A percentile compares a stretch with the other conserved stretches of the same genome.
Evolutionary conservation across 139 green algal species (phyloP).

Genomic region (Ettlia oleoabundans): DNA sequence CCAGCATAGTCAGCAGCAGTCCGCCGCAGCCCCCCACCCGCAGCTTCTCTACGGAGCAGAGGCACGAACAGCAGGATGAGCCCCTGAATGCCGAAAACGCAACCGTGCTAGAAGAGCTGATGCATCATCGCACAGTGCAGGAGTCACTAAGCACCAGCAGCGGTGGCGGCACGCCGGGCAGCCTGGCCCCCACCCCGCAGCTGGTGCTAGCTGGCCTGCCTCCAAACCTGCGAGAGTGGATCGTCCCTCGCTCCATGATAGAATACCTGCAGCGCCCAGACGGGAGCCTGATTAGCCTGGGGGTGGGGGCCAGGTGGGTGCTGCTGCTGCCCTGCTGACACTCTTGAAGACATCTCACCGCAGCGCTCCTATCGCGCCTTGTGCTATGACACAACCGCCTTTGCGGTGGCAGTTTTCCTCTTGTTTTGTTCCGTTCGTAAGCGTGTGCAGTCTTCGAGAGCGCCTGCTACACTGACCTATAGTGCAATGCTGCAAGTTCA

Average conservation of each 20-base stretch:
- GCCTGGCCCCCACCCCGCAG: not conserved
- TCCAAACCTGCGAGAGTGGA: not conserved
- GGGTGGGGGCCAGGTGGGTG: not conserved
- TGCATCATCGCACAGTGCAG: not conserved
- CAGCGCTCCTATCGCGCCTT: too few relatives aligned
- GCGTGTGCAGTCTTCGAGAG: too few relatives aligned
- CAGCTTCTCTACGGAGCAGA: not conserved
- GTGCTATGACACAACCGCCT: too few relatives aligned
- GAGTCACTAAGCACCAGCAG: not conserved
- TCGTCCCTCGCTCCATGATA: not conserved
- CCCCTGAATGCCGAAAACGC: too few relatives aligned
- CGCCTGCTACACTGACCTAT: too few relatives aligned
- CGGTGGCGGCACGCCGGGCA: not conserved
- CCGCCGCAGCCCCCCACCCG: not conserved
- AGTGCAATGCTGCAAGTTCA: too few relatives aligned
- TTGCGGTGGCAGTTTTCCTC: too few relatives aligned
- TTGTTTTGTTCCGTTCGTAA: too few relatives aligned
- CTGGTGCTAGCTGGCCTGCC: not conserved
- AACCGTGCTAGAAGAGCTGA: too few relatives aligned
- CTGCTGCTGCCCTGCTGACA: not conserved
- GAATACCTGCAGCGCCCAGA: not conserved
- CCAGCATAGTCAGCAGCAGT: not conserved
- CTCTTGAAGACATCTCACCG: too few relatives aligned
- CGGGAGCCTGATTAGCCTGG: not conserved
- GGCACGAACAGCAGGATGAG: not conserved